Evolutionary conservation across 2,329 filamentous ascomycete genomes (phyloP).

Genomic region (Rhexocercosporidium sp.): DNA sequence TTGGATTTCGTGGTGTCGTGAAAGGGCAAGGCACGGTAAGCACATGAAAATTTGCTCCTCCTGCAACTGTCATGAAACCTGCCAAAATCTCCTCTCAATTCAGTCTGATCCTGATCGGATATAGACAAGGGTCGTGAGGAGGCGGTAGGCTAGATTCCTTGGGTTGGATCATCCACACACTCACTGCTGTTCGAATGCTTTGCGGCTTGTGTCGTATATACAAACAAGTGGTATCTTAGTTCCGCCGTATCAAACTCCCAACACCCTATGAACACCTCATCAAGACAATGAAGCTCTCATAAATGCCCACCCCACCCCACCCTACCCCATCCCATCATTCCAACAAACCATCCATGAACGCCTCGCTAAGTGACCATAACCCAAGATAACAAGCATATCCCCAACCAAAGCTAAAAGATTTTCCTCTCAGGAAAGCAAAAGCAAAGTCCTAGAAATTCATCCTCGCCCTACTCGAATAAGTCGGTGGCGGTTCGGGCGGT

Average conservation of each 20-base stretch:
- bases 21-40: too few relatives aligned
- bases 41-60: too few relatives aligned
- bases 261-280: background rate
- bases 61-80: too few relatives aligned
- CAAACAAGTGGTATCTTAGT: background rate
- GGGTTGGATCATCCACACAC: too few relatives aligned
- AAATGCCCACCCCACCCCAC: background rate
- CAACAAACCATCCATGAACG: background rate
- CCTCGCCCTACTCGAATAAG: background rate
- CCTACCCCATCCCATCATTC: background rate
- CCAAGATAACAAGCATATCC: background rate
- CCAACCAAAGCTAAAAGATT: background rate
- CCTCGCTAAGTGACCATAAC: slow-evolving; percentile 9
- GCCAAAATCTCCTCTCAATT: too few relatives aligned
- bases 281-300: too few relatives aligned
- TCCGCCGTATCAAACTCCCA: background rate
- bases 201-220: background rate
- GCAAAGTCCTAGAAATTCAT: slow-evolving; percentile 1
- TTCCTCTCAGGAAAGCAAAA: too few relatives aligned
- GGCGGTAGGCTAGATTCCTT: too few relatives aligned
- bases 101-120: too few relatives aligned
- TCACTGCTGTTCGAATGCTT: background rate
- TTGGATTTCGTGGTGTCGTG: too few relatives aligned
- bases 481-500: background rate
- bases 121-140: too few relatives aligned